phyloP scores from a whole-genome alignment of 495 filamentous ascomycete genomes.

The Lophium mytilinum region DNA sequence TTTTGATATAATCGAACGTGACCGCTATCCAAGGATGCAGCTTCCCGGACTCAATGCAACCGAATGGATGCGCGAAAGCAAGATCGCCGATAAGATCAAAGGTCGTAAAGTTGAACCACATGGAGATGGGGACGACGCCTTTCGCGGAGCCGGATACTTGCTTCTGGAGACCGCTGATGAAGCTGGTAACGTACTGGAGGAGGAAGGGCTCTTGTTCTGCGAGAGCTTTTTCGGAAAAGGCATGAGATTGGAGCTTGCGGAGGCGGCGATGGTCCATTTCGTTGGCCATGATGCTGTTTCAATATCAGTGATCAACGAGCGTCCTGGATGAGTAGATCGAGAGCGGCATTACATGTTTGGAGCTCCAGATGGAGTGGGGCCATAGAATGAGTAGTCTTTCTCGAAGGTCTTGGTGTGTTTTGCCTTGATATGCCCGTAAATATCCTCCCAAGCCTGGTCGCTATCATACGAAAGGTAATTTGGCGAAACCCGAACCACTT shows the following conservation, averaged over 20 bases:
- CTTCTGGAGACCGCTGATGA: not conserved
- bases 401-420: not conserved
- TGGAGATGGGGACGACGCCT: conserved; percentile 3
- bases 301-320: not conserved
- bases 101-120: conserved; percentile 7
- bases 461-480: conserved; percentile 1
- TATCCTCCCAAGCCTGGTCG: conserved; percentile 5
- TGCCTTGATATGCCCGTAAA: not conserved
- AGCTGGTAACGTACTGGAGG: not conserved
- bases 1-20: conserved; percentile 10
- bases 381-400: not conserved
- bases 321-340: not conserved
- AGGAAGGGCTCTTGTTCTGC: conserved; percentile 8
- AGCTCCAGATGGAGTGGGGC: not conserved
- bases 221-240: conserved; percentile 12
- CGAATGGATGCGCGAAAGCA: conserved; percentile 9
- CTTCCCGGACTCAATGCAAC: conserved; percentile 1
- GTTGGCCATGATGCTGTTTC: not conserved
- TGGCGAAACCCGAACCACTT: conserved; percentile 4
- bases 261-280: conserved; percentile 11
- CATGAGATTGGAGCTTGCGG: not conserved
- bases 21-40: conserved; percentile 6
- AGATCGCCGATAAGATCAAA: conserved; percentile 18
- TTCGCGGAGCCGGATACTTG: conserved; percentile 2
- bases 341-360: not conserved